A percentile compares a stretch with the other conserved stretches of the same genome.
phyloP scores from a whole-genome alignment of 345 rosid species.

The Schrenkiella parvula region DNA sequence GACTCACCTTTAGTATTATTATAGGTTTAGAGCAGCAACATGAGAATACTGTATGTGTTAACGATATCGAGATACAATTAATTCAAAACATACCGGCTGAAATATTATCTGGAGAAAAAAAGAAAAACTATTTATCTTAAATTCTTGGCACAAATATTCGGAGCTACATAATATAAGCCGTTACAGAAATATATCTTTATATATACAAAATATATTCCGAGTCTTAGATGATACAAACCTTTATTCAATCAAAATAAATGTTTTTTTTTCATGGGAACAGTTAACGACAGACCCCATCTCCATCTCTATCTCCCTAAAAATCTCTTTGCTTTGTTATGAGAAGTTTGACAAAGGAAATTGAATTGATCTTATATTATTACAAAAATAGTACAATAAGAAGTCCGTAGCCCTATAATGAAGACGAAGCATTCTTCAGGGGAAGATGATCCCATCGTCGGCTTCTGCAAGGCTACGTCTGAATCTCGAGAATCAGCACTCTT shows the following conservation, averaged over 20 bases:
- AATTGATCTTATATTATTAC: background rate
- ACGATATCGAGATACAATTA: background rate
- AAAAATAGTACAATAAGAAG: no score
- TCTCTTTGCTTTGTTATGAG: background rate
- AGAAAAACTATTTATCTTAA: background rate
- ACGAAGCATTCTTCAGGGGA: background rate
- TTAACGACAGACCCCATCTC: background rate
- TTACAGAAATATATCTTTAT: background rate
- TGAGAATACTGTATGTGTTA: background rate
- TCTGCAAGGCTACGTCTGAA: slow-evolving; percentile 1
- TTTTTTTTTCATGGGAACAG: background rate
- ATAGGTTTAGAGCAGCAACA: background rate
- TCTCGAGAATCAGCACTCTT: background rate
- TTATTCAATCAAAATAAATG: no score
- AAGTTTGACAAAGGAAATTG: background rate
- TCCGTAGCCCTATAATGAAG: background rate
- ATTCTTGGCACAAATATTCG: background rate
- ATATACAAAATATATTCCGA: background rate
- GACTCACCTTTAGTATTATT: background rate
- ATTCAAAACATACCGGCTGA: background rate
- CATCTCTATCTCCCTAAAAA: background rate
- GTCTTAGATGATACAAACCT: no score
- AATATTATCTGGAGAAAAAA: background rate
- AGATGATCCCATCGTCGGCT: background rate
- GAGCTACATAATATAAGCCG: background rate